phyloP scores from a whole-genome alignment of 768 basidiomycete species.

The Mycena maculata region DNA sequence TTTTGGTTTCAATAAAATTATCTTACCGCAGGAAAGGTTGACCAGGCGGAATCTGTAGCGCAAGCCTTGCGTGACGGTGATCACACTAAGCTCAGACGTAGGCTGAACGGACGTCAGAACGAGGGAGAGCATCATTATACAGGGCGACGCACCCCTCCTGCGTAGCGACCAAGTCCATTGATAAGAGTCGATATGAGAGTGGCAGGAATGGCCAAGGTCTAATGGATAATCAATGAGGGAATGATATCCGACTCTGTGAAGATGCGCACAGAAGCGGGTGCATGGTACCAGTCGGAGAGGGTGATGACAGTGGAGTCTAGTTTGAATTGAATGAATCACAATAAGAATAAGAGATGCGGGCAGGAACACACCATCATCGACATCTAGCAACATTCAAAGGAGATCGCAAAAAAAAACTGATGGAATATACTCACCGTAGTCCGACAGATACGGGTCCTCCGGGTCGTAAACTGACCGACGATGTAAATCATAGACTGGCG shows the following conservation, averaged over 20 bases:
- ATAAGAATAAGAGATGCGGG: neutral
- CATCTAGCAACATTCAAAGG: neutral
- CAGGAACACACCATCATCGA: conserved; percentile 20
- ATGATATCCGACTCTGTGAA: too few relatives aligned
- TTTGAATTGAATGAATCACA: neutral
- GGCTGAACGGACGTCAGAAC: conserved; percentile 22
- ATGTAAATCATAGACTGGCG: neutral
- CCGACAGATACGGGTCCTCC: neutral
- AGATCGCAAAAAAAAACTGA: neutral
- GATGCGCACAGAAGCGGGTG: conserved; percentile 15
- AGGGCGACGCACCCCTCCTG: conserved; percentile 35
- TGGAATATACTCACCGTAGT: neutral
- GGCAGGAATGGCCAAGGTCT: neutral
- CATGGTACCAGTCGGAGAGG: conserved; percentile 19
- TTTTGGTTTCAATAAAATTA: too few relatives aligned
- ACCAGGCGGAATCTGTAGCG: conserved; percentile 34
- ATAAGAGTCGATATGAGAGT: conserved; percentile 40
- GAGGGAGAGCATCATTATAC: neutral
- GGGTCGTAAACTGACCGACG: conserved; percentile 17
- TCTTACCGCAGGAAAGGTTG: conserved; percentile 7
- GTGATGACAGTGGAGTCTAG: conserved; percentile 18
- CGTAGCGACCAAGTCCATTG: conserved; percentile 33
- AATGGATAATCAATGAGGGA: too few relatives aligned
- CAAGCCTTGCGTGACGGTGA: conserved; percentile 42
- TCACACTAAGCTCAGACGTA: conserved; percentile 43